Percentiles rank a stretch among this genome's conserved stretches.
Evolutionary conservation across 1,284 basidiomycete species (phyloP).

Genomic region (Gomphus sp.): DNA sequence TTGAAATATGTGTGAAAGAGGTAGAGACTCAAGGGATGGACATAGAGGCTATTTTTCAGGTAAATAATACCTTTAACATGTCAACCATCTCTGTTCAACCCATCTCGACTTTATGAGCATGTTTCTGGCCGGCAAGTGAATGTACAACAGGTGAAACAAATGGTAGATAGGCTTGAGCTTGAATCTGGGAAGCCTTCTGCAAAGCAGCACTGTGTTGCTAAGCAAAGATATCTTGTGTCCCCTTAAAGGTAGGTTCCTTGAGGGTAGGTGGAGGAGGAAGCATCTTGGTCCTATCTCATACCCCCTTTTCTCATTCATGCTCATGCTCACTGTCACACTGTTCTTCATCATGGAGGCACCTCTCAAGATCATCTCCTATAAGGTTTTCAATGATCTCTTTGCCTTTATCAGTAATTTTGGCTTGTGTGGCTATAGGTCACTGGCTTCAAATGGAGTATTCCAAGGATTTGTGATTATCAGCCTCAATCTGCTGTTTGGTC

Average conservation of each 20-base stretch:
- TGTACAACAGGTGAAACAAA: too few relatives aligned
- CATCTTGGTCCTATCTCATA: conserved; percentile 32
- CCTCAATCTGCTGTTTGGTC: conserved; percentile 67
- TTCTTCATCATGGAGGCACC: conserved; percentile 13
- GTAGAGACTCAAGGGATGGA: conserved; percentile 77
- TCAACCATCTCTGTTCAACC: too few relatives aligned
- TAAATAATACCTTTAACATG: conserved; percentile 23
- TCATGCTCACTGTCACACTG: conserved; percentile 33
- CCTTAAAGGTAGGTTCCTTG: background rate
- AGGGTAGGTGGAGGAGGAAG: background rate
- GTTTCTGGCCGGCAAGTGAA: too few relatives aligned
- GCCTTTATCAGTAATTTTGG: conserved; percentile 86
- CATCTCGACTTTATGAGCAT: too few relatives aligned
- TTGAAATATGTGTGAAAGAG: conserved; percentile 78
- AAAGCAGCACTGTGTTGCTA: conserved; percentile 7
- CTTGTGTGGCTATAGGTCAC: conserved; percentile 44
- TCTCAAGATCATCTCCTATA: conserved; percentile 30
- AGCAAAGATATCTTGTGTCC: conserved; percentile 9
- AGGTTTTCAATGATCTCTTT: conserved; percentile 77
- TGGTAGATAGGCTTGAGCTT: background rate
- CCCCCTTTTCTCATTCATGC: conserved; percentile 38
- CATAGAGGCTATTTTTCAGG: conserved; percentile 79
- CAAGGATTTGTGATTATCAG: conserved; percentile 69
- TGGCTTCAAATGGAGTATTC: conserved; percentile 67
- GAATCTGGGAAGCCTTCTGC: conserved; percentile 6